Conservation (phyloP, 305 asterid species). For the Rubia tinctorum region DNA sequence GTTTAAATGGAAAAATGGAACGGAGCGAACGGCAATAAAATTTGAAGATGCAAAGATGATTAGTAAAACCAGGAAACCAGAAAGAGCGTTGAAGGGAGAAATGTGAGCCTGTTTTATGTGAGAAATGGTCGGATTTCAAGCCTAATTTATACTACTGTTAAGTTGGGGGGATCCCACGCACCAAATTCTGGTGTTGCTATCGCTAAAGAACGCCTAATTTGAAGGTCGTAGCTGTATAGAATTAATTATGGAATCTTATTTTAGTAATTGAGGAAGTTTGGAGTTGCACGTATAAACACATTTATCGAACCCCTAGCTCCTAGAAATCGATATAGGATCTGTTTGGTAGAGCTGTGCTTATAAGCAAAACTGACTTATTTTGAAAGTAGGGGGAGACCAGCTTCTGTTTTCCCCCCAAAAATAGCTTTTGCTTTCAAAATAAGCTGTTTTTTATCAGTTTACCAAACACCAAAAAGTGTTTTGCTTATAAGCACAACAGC, state of each 20-base stretch:
- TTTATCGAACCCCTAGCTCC: no score
- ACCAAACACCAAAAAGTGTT: no score
- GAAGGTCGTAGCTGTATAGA: not conserved
- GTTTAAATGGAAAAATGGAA: not conserved
- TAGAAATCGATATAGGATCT: no score
- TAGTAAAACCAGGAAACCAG: slow-evolving; percentile 1
- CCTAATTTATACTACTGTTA: not conserved
- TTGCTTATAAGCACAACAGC: no score
- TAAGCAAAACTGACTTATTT: no score
- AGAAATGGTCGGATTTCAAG: slow-evolving; percentile 5
- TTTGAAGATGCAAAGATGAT: slow-evolving; percentile 23
- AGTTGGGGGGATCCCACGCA: not conserved
- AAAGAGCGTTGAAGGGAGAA: slow-evolving; percentile 10
- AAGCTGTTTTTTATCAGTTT: no score
- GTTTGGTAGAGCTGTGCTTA: no score
- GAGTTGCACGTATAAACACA: not conserved
- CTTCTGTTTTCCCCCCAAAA: no score
- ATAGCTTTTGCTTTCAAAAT: no score
- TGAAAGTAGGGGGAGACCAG: no score
- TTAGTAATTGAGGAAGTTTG: not conserved
- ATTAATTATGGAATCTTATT: not conserved
- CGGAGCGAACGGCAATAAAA: slow-evolving; percentile 21
- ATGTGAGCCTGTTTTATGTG: not conserved
- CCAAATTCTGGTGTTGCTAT: slow-evolving; percentile 5
- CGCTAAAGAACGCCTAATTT: not conserved